Conservation (phyloP, 345 rosid species). For the Boechera retrofracta region DNA sequence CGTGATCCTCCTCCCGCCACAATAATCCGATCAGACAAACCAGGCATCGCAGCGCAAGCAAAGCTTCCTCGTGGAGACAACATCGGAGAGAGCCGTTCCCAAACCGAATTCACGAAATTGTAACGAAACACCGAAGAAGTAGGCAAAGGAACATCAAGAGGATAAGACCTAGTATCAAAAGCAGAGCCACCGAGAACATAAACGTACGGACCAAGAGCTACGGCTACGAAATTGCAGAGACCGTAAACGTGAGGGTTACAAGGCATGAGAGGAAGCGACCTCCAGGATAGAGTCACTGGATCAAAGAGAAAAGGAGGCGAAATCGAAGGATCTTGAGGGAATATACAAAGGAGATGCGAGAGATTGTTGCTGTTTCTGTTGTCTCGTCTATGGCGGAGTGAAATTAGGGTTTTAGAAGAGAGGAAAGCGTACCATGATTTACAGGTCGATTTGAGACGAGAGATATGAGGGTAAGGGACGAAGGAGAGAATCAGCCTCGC, state of each 20-base stretch:
- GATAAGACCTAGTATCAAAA: constrained; percentile 84
- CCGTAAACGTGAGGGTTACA: constrained; percentile 84
- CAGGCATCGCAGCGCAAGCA: constrained; percentile 67
- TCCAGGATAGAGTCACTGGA: constrained; percentile 68
- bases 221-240: constrained; percentile 84
- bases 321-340: constrained; percentile 87
- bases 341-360: constrained; percentile 78
- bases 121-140: constrained; percentile 71
- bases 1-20: constrained; percentile 94
- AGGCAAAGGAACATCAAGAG: constrained; percentile 81
- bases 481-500: constrained; percentile 61
- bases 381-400: constrained; percentile 56
- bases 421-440: constrained; percentile 76
- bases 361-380: constrained; percentile 16
- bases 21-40: constrained; percentile 55
- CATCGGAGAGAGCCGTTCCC: constrained; percentile 84
- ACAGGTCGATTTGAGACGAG: constrained; percentile 74
- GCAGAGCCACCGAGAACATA: constrained; percentile 90
- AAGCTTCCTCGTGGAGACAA: constrained; percentile 87
- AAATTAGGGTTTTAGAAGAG: constrained; percentile 69
- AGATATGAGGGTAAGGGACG: constrained; percentile 75
- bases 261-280: constrained; percentile 76
- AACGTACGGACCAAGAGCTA: constrained; percentile 63
- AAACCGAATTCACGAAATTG: constrained; percentile 55
- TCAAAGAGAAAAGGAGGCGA: constrained; percentile 84